Base-by-base conservation (phyloP, 1,139 yeast genomes). In the Trichomonascaceae sp. region DNA sequence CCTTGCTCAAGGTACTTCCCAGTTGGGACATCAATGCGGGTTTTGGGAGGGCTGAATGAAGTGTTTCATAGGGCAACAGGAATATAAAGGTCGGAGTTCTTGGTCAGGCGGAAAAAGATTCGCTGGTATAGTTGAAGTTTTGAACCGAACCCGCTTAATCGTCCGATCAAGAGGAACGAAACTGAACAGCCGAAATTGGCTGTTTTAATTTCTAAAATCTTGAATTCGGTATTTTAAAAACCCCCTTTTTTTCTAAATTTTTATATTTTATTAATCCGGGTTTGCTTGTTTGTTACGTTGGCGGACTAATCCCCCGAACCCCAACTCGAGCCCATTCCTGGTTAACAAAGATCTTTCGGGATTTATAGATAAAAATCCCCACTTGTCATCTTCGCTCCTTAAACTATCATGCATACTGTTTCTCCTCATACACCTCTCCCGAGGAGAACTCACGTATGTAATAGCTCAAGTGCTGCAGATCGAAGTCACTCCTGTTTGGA, bases 401-500 rank as follows among this genome's bases (percentile, higher is more conserved):
- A 13, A 9, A 13, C 17, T n/a, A 36, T 13, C 15, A 36, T 36
- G 41, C 41, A 36, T 36, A 36, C 41, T n/a, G 15, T 17, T 12
- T 36, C 41, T 36, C 50, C 49, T 17, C 49, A 46, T 36, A 46
- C 49, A 4, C 49, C 49, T 6, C 43, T 46, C n/a, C 49, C 41
- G 17, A 30, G 49, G 43, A 46, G 38, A 24, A 43, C 50, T 38
- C 36, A 48, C 22, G 45, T 48, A 39, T 39, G 50, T 45, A 36
- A 36, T 13, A 36, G 17, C n/a, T 13, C 17, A 36, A 36, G 41
- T 36, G 41, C 41, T 36, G 41, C 17, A 8, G 41, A 36, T 36
- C 41, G 41, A 13, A 22, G 47, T 9, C 24, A 45, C 27, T 22
- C 36, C 47, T 27, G 47, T 17, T 44, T 53, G n/a, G 56, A 53